Evolutionary conservation across 805 yeast genomes (phyloP), one percentile per base, ranked within the genome.

Genomic region (Candida loeiensis): DNA sequence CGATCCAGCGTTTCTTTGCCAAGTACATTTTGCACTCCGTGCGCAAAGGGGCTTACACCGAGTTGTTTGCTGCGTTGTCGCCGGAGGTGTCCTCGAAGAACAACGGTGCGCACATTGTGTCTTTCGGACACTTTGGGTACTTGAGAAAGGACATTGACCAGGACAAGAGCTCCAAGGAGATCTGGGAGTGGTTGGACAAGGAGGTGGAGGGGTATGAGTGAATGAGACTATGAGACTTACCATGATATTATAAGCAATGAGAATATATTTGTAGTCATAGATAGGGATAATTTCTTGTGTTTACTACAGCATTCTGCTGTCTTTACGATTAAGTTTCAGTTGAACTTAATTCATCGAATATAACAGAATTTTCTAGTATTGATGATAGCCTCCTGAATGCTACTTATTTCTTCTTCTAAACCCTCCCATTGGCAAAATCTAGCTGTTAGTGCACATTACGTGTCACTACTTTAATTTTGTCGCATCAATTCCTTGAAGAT

Each of bases 41-140:
- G 4, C 46, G 47, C 27, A 59, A 59, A 30, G 80, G 79, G 11
- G 73, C 77, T 1, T 61, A 66, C 40, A 51, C 77, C 7, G 75
- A 66, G 44, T 50, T 71, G 14, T 71, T 53, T 45, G 76, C 69
- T 2, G 71, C 71, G 0, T 53, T 73, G 36, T 47, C 53, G 19
- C 76, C 77, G 4, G 54, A 58, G 5, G 44, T 72, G 13, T 60
- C 64, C 1, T 8, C 52, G 2, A 46, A 47, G 29, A 53, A 65
- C 9, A 52, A 59, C 28, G 71, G 71, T 2, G 56, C 51, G 20
- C 55, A 69, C 49, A 43, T 71, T 40, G 47, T 63, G 40, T 58
- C 79, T 3, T 72, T 64, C 48, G 73, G 61, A 15, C 55, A 43
- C 38, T 37, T 46, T 31, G 60, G 54, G 45, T 55, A 31, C 2